Percentiles rank a stretch among this genome's conserved stretches.
Evolutionary conservation across 257 asterid species (phyloP).

Genomic region (Solanum pimpinellifolium): DNA sequence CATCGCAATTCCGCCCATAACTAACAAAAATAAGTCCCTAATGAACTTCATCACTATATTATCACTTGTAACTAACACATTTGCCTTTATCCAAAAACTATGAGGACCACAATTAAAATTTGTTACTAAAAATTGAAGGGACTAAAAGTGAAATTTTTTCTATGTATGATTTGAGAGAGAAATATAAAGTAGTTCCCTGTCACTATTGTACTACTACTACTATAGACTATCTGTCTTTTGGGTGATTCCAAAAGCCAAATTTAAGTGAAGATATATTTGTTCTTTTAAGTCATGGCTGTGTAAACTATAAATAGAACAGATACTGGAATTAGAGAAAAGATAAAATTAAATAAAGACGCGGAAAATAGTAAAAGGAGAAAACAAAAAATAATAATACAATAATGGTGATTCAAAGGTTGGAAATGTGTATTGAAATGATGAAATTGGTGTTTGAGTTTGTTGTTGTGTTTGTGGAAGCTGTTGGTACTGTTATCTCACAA

Average conservation of each 20-base stretch:
- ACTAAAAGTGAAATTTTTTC: neutral
- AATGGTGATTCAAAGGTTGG: constrained; percentile 25
- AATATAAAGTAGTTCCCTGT: neutral
- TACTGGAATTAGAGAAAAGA: neutral
- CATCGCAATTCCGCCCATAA: too few species aligned
- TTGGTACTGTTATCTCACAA: constrained; percentile 7
- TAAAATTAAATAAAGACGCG: neutral
- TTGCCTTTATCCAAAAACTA: neutral
- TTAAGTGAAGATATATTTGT: neutral
- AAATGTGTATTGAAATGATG: constrained; percentile 33
- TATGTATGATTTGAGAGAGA: neutral
- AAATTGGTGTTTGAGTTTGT: neutral
- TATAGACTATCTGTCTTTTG: neutral
- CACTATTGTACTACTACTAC: neutral
- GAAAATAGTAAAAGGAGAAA: neutral
- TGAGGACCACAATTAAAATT: neutral
- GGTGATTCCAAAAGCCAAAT: neutral
- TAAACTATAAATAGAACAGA: neutral
- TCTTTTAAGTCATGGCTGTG: neutral
- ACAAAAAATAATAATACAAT: neutral
- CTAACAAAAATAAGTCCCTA: too few species aligned
- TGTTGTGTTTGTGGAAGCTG: constrained; percentile 31
- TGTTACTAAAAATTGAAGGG: neutral
- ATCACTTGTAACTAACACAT: neutral
- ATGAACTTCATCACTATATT: too few species aligned